phyloP scores from a whole-genome alignment of 2,329 filamentous ascomycete genomes.

The Cercospora zeina region DNA sequence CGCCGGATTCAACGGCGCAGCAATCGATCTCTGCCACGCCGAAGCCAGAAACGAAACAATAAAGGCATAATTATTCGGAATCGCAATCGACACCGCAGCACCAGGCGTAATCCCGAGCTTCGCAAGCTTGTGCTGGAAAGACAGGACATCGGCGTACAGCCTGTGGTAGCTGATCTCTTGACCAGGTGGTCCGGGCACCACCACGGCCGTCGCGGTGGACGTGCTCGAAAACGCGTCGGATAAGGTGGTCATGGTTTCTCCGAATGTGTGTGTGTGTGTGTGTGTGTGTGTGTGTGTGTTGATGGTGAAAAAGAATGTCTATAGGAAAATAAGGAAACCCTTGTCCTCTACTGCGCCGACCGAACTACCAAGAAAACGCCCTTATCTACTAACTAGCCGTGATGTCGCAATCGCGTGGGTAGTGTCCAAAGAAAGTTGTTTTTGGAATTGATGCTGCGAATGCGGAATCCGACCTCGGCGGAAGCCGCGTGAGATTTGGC shows the following conservation, averaged over 20 bases:
- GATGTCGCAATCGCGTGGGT: constrained; percentile 7
- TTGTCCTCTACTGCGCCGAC: neutral
- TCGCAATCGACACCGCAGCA: constrained; percentile 76
- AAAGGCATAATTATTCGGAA: constrained; percentile 84
- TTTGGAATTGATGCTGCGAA: neutral
- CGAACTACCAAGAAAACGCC: neutral
- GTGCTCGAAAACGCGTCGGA: constrained; percentile 57
- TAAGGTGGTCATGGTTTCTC: constrained; percentile 56
- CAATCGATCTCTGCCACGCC: constrained; percentile 79
- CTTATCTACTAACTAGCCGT: neutral
- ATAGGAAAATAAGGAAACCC: neutral
- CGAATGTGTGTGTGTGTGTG: neutral
- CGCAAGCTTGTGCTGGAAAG: constrained; percentile 77
- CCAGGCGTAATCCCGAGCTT: constrained; percentile 67
- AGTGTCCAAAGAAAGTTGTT: constrained; percentile 2
- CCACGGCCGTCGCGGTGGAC: constrained; percentile 62
- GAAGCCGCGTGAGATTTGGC: neutral
- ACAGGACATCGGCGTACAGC: constrained; percentile 64
- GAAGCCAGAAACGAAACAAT: constrained; percentile 83
- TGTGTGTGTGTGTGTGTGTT: neutral
- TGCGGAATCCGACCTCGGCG: neutral
- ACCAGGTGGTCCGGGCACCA: constrained; percentile 67
- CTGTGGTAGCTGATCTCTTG: constrained; percentile 69
- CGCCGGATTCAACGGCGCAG: constrained; percentile 81
- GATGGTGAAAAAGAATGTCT: neutral